Evolutionary conservation across 345 rosid genomes (phyloP), one percentile per base, ranked within the genome.

Genomic region (Melaleuca quinquenervia): DNA sequence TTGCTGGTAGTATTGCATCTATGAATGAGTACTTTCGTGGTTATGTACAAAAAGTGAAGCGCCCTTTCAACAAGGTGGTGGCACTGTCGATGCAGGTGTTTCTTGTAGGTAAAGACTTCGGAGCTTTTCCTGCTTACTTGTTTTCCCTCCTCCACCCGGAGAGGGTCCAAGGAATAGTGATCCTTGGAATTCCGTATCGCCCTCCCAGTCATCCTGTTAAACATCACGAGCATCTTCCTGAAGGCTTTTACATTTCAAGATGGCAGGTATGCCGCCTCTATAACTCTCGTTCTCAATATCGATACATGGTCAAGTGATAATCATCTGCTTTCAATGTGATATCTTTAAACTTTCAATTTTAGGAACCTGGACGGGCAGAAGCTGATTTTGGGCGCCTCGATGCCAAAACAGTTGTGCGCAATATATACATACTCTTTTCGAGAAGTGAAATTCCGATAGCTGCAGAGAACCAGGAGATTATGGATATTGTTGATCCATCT

Each of bases 391-490:
- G 76, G 41, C 36, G 74, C 32, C 48, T 84, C 1, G 54, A 58
- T 32, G 85, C 74, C 41, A 84, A 70, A 74, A 84, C 15, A 90
- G 91, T 89, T 82, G 91, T 83, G 7, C 87, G 11, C 44, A 54
- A 5, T 90, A 92, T 89, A 3, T 93, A 93, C 87, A 90, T 90
- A 52, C 90, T 92, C 55, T 94, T 93, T 90, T 90, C 96, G 6
- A 86, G 90, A 78, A 89, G 90, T 62, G 95, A 93, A 55, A 86
- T 91, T 83, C 95, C 96, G 20, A 91, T 91, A 36, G 95, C 95
- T 29, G 85, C 88, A 6, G 93, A 91, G 84, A 91, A 89, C 85
- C 91, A 92, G 86, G 95, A 93, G 91, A 82, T 94, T 85, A 90
- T 92, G 95, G 96, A 92, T 88, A 55, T 93, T 87, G 93, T 89